Percentiles rank a stretch among this genome's conserved stretches.
phyloP scores from a whole-genome alignment of 2,329 filamentous ascomycete species.

The Ramularia collo-cygni region DNA sequence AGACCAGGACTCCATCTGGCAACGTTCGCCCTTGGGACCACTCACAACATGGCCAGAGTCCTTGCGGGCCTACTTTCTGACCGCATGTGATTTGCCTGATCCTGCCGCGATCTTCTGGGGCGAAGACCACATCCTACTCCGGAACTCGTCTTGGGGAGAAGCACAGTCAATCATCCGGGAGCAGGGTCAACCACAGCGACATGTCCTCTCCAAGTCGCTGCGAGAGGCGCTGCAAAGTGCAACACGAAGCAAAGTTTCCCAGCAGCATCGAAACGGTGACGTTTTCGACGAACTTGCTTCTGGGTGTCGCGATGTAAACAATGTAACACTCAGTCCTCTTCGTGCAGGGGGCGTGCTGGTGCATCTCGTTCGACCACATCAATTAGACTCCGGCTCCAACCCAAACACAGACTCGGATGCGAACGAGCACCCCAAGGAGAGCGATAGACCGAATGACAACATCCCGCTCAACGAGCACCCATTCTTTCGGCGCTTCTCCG shows the following conservation, averaged over 20 bases:
- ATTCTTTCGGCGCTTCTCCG: slow-evolving; percentile 40
- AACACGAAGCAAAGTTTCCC: slow-evolving; percentile 20
- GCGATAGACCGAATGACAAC: slow-evolving; percentile 11
- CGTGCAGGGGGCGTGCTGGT: slow-evolving; percentile 16
- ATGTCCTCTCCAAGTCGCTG: slow-evolving; percentile 30
- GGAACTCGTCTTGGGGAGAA: slow-evolving; percentile 36
- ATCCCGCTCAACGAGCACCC: slow-evolving; percentile 32
- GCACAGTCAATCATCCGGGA: slow-evolving; percentile 28
- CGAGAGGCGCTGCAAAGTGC: slow-evolving; percentile 30
- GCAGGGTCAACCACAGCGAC: slow-evolving; percentile 31
- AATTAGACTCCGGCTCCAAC: not conserved
- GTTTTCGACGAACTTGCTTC: slow-evolving; percentile 8
- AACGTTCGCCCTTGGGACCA: slow-evolving; percentile 26
- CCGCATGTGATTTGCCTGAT: slow-evolving; percentile 36
- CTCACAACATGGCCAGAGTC: slow-evolving; percentile 32
- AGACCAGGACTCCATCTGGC: slow-evolving; percentile 7
- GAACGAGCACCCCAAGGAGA: not conserved
- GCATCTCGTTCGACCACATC: slow-evolving; percentile 16
- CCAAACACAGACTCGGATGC: not conserved
- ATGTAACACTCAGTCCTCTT: slow-evolving; percentile 23
- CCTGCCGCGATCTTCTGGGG: slow-evolving; percentile 40
- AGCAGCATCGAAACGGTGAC: slow-evolving; percentile 16
- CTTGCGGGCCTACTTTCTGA: slow-evolving; percentile 22
- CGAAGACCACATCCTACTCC: slow-evolving; percentile 31
- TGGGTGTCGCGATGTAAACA: slow-evolving; percentile 8